phyloP scores from a whole-genome alignment of 345 rosid species.

The Eucalyptus marginata region DNA sequence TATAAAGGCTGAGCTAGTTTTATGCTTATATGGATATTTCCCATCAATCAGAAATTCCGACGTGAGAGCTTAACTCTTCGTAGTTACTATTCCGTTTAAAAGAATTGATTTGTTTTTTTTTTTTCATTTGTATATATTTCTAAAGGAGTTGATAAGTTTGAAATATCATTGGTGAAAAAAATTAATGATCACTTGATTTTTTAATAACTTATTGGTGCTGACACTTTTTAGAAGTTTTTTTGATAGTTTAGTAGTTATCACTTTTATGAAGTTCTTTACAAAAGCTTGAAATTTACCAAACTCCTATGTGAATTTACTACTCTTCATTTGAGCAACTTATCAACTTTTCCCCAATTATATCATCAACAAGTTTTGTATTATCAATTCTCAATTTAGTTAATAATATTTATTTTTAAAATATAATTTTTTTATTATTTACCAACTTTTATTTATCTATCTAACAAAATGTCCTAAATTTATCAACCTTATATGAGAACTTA shows the following conservation, averaged over 20 bases:
- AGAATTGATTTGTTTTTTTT: neutral
- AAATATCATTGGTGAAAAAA: neutral
- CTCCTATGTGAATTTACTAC: neutral
- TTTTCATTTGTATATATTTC: neutral
- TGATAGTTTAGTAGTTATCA: neutral
- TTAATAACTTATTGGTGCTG: neutral
- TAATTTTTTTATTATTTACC: neutral
- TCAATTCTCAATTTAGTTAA: neutral
- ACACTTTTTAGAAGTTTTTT: neutral
- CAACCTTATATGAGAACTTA: neutral
- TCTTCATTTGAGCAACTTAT: neutral
- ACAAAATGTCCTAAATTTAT: neutral
- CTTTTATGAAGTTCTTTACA: neutral
- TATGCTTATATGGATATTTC: neutral
- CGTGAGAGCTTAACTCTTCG: neutral
- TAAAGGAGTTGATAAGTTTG: neutral
- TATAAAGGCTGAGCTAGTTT: neutral
- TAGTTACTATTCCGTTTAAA: neutral
- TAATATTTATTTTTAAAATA: too few species aligned
- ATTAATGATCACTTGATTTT: too few species aligned
- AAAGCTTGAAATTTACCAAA: neutral
- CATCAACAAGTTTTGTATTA: neutral
- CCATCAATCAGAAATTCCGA: neutral
- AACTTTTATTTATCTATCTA: neutral
- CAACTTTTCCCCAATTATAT: neutral